phyloP scores from a whole-genome alignment of 2,329 filamentous ascomycete genomes.

The Dothistroma pini region DNA sequence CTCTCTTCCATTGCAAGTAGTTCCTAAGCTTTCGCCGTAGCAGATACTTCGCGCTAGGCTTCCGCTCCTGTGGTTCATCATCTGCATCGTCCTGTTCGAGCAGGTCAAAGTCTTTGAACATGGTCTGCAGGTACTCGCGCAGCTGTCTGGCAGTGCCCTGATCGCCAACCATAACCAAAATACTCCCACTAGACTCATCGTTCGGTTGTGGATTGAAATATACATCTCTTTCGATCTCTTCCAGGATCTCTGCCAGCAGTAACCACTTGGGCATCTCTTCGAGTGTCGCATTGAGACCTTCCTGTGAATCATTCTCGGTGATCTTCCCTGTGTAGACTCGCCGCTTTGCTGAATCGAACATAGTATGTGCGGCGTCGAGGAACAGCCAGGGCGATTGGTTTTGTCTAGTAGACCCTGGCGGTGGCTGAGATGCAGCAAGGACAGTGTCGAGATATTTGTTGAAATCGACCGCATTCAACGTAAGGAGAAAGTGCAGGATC shows the following conservation, averaged over 20 bases:
- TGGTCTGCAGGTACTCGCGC: slow-evolving; percentile 84
- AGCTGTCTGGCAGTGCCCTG: slow-evolving; percentile 81
- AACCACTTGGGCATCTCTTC: slow-evolving; percentile 96
- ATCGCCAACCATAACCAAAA: slow-evolving; percentile 93
- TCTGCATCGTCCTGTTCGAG: slow-evolving; percentile 51
- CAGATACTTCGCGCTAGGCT: slow-evolving; percentile 77
- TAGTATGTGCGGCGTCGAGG: slow-evolving; percentile 87
- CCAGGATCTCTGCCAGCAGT: slow-evolving; percentile 80
- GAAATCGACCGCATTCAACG: slow-evolving; percentile 86
- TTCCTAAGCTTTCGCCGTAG: slow-evolving; percentile 82
- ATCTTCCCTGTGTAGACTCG: slow-evolving; percentile 79
- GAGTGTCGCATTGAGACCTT: slow-evolving; percentile 71
- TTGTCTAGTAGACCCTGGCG: slow-evolving; percentile 80
- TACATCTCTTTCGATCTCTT: slow-evolving; percentile 87
- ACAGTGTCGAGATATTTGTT: slow-evolving; percentile 93
- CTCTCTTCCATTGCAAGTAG: slow-evolving; percentile 86
- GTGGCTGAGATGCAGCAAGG: slow-evolving; percentile 81
- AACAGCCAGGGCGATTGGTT: slow-evolving; percentile 96
- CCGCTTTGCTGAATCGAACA: slow-evolving; percentile 85
- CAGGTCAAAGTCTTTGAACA: slow-evolving; percentile 55
- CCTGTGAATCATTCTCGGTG: slow-evolving; percentile 50
- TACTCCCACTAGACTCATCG: slow-evolving; percentile 85
- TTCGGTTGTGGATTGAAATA: slow-evolving; percentile 74
- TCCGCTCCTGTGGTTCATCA: slow-evolving; percentile 38
- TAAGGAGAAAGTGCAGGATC: slow-evolving; percentile 75